Conservation (phyloP, 768 basidiomycete genomes). For the Leccinum ochraceum region DNA sequence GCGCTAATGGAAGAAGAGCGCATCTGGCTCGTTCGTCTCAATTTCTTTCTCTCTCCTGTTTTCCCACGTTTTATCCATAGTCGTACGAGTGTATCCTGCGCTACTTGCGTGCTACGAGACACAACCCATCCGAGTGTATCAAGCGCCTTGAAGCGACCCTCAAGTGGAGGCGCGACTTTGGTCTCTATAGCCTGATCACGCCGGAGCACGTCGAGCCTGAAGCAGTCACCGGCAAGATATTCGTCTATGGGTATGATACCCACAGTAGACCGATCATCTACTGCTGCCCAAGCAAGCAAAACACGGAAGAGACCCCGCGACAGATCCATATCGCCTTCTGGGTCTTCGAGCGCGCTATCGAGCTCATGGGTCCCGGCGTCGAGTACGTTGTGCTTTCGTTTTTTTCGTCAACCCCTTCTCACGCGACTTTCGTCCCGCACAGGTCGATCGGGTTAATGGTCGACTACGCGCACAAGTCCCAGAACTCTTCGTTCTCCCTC, state of each 20-base stretch:
- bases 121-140: constrained; percentile 59
- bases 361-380: constrained; percentile 79
- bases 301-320: constrained; percentile 65
- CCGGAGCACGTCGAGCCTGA: constrained; percentile 72
- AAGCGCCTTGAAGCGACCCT: constrained; percentile 70
- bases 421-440: neutral
- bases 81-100: constrained; percentile 75
- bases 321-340: constrained; percentile 78
- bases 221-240: constrained; percentile 79
- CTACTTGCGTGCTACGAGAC: constrained; percentile 80
- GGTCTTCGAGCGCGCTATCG: constrained; percentile 73
- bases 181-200: constrained; percentile 64
- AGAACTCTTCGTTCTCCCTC: constrained; percentile 46
- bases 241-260: constrained; percentile 78
- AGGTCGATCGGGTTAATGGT: constrained; percentile 73
- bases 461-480: constrained; percentile 74
- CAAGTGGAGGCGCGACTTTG: constrained; percentile 79
- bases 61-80: constrained; percentile 9
- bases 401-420: neutral
- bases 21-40: constrained; percentile 67
- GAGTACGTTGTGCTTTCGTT: constrained; percentile 52
- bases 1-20: constrained; percentile 64
- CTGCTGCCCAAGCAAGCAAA: constrained; percentile 70
- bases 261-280: constrained; percentile 67
- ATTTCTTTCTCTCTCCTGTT: constrained; percentile 13